phyloP scores from a whole-genome alignment of 257 asterid species.

The Solanum stenotomum region DNA sequence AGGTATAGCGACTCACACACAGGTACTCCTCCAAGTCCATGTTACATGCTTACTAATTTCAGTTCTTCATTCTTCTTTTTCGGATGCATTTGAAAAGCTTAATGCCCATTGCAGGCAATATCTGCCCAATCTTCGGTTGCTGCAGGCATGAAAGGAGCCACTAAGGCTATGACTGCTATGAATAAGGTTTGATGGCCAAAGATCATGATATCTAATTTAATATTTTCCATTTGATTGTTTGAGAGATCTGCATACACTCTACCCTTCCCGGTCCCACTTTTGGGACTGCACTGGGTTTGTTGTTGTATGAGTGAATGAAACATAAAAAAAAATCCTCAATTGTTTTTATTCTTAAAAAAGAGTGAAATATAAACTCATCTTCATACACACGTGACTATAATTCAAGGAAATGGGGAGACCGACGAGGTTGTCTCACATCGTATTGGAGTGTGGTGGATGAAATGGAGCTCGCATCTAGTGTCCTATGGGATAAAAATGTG shows the following conservation, averaged over 20 bases:
- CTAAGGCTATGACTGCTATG: conserved; percentile 91
- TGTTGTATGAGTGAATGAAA: not conserved
- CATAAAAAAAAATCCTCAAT: not conserved
- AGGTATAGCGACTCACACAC: too few species aligned
- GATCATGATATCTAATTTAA: not conserved
- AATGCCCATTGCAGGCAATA: conserved; percentile 49
- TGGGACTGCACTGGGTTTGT: not conserved
- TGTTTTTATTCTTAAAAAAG: too few species aligned
- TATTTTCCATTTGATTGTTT: not conserved
- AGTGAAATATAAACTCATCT: too few species aligned
- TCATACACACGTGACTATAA: too few species aligned
- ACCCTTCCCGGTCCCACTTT: not conserved
- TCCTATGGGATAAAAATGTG: too few species aligned
- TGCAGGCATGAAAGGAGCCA: conserved; percentile 90
- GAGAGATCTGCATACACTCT: not conserved
- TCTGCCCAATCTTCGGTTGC: conserved; percentile 93
- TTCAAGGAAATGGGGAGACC: too few species aligned
- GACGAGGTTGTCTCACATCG: too few species aligned
- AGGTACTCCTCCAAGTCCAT: too few species aligned
- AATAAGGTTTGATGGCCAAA: conserved; percentile 49
- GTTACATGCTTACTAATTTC: not conserved
- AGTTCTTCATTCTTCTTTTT: not conserved
- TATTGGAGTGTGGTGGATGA: too few species aligned
- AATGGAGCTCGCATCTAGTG: too few species aligned
- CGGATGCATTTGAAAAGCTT: not conserved